Evolutionary conservation across 257 asterid genomes (phyloP).

Genomic region (Solanum paucissectum): DNA sequence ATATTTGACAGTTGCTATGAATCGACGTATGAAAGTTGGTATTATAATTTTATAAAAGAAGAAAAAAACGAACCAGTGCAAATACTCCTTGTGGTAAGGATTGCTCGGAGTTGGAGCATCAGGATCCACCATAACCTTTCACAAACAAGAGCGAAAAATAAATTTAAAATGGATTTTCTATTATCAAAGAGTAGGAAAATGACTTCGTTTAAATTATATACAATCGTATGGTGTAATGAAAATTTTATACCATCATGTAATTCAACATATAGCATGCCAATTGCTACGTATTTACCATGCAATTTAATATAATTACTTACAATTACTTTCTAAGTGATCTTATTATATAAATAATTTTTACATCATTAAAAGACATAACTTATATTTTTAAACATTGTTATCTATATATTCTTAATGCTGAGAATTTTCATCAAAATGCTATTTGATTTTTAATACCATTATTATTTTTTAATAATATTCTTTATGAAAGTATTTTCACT

Average conservation of each 20-base stretch:
- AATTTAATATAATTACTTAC: neutral
- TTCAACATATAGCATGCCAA: neutral
- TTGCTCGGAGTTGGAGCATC: conserved; percentile 69
- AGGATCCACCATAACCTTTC: conserved; percentile 56
- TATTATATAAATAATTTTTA: neutral
- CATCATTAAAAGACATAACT: neutral
- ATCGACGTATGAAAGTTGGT: neutral
- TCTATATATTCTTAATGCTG: neutral
- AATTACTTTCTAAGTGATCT: neutral
- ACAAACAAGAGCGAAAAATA: neutral
- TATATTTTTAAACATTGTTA: neutral
- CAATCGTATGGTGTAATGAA: neutral
- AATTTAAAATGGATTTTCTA: no score
- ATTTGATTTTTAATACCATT: neutral
- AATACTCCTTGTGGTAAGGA: conserved; percentile 43
- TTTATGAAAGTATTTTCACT: no score
- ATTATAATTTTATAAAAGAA: neutral
- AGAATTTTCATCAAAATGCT: neutral
- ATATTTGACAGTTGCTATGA: neutral
- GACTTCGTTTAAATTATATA: neutral
- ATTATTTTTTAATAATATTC: no score
- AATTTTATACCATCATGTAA: neutral
- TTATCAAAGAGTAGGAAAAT: no score
- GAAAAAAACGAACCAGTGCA: conserved; percentile 35
- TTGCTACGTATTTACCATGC: neutral